Conservation (phyloP, 2,329 filamentous ascomycete species). For the Metarhizium anisopliae region DNA sequence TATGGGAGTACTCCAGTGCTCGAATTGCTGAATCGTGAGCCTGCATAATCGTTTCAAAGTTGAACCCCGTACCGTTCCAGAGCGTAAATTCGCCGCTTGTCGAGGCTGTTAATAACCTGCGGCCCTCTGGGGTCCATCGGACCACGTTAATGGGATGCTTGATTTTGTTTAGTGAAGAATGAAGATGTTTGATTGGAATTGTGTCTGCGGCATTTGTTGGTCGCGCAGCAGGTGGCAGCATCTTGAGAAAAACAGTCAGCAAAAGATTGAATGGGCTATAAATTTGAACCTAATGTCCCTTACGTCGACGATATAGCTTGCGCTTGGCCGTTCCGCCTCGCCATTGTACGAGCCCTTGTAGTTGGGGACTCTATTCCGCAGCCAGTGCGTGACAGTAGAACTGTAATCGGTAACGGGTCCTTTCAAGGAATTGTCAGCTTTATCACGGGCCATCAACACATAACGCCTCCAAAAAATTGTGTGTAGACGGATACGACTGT, state of each 20-base stretch:
- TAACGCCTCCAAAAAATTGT: background rate
- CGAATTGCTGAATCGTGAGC: slow-evolving; percentile 86
- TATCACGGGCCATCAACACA: slow-evolving; percentile 2
- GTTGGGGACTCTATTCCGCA: slow-evolving; percentile 62
- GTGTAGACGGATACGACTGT: background rate
- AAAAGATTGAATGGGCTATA: background rate
- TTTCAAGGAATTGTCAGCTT: slow-evolving; percentile 26
- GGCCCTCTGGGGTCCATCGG: slow-evolving; percentile 93
- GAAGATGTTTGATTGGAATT: slow-evolving; percentile 88
- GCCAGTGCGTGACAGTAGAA: slow-evolving; percentile 83
- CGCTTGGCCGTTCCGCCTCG: slow-evolving; percentile 75
- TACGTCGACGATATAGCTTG: slow-evolving; percentile 85
- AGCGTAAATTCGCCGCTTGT: slow-evolving; percentile 97
- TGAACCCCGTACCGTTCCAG: slow-evolving; percentile 98
- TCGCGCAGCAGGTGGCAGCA: slow-evolving; percentile 76
- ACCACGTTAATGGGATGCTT: slow-evolving; percentile 97
- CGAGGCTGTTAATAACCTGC: slow-evolving; percentile 82
- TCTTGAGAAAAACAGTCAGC: slow-evolving; percentile 39
- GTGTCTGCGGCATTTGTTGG: slow-evolving; percentile 70
- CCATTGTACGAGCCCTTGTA: slow-evolving; percentile 64
- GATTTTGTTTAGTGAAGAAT: slow-evolving; percentile 97
- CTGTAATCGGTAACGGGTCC: slow-evolving; percentile 91
- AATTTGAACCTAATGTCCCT: background rate
- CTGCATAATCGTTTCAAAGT: slow-evolving; percentile 99
- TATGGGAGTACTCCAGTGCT: slow-evolving; percentile 81